Evolutionary conservation across 2,329 filamentous ascomycete genomes (phyloP), one percentile per base, ranked within the genome.

Genomic region (Knufia petricola): DNA sequence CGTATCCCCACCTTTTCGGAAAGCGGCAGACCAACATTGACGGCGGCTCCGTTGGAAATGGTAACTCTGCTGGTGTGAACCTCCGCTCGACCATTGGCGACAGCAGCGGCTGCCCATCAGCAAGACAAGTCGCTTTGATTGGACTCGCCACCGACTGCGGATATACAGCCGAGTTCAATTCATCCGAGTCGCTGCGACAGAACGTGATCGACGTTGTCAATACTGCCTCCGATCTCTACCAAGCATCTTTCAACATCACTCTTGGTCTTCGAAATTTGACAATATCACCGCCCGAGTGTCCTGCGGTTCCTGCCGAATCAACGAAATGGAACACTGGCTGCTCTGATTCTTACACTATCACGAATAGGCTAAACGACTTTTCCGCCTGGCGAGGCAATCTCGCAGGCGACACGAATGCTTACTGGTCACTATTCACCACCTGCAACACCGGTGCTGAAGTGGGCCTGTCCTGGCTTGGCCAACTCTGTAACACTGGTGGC

Each of bases 111-210:
- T 98, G 92, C 63, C 90, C 90, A 4, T 82, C 76, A 1, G 90
- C 87, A n/a, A 81, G 88, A 57, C 94, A 85, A 66, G 87, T 98
- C 15, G 92, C 92, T 1, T 74, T 96, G 34, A 79, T 98, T 20
- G 92, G 92, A 23, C 81, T 96, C 31, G 92, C 88, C 7, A 92
- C 88, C 0, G 92, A 98, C 65, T 98, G 92, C 71, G 85, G 80
- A 7, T 96, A 96, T 63, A 87, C 82, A 32, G 72, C 71, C 1
- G 73, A 74, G 2, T 94, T 95, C 64, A 77, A 81, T 53, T 76
- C 74, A 19, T 76, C 76, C 37, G 72, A 78, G 44, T 71, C 78
- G n/a, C 77, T 83, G 20, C 76, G 82, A 49, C 65, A 76, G 53
- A 92, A 92, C 63, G 77, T 98, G 53, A 88, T 98, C 58, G 74